phyloP scores from a whole-genome alignment of 129 eudicot genomes.

The Rutidosis leptorrhynchoides region DNA sequence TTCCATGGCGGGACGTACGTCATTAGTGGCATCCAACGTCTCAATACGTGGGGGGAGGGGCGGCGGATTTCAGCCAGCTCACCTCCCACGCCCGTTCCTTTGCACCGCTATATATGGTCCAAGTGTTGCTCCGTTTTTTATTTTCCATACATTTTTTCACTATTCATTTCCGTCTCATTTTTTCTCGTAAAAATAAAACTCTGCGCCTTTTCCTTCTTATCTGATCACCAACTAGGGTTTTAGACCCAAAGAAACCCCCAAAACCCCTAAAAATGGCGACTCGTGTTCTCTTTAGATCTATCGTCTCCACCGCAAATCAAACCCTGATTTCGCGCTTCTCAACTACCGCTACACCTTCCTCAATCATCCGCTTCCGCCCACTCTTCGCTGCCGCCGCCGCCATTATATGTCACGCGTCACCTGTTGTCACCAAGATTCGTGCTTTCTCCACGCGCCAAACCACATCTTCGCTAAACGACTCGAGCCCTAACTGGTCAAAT shows the following conservation, averaged over 20 bases:
- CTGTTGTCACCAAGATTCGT: conserved; percentile 35
- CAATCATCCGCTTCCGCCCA: conserved; percentile 56
- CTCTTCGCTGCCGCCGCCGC: conserved; percentile 42
- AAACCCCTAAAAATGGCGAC: conserved; percentile 49
- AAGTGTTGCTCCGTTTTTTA: no score
- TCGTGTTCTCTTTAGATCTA: conserved; percentile 52
- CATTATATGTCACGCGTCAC: conserved; percentile 33
- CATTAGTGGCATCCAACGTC: no score
- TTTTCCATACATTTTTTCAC: no score
- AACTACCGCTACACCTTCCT: conserved; percentile 34
- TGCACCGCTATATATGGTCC: no score
- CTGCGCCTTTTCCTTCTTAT: conserved; percentile 3
- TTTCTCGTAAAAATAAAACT: no score
- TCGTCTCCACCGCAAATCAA: conserved; percentile 43
- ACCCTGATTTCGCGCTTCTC: conserved; percentile 33
- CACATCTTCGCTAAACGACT: conserved; percentile 64
- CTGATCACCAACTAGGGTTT: conserved; percentile 43
- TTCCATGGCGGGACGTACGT: no score
- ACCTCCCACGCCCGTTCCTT: no score
- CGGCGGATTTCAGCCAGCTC: no score
- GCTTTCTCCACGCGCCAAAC: conserved; percentile 63
- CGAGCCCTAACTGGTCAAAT: conserved; percentile 84
- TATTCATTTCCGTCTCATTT: no score
- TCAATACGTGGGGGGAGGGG: no score
- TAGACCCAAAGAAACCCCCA: neutral